Percentiles rank a stretch among this genome's conserved stretches.
These are phyloP conservation scores for Alnus rubra DNA, from an alignment of 306 rosid genomes.

Conservation along the genomic window DNA sequence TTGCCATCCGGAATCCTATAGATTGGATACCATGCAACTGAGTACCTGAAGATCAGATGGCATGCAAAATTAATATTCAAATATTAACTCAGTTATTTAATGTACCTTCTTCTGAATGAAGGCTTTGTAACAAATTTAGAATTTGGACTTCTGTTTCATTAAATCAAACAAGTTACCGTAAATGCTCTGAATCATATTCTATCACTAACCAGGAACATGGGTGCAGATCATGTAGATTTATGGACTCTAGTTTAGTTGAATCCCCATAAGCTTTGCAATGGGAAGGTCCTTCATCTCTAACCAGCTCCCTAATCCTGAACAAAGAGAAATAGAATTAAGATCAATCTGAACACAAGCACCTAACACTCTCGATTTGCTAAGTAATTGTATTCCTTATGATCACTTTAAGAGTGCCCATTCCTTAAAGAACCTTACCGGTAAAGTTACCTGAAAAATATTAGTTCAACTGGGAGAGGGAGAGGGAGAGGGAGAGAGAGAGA, in stretches of 20 bases:
- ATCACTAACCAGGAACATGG: conserved; percentile 73
- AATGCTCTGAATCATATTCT: conserved; percentile 12
- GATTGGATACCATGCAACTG: conserved; percentile 96
- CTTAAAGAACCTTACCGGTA: not conserved
- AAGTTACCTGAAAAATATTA: not conserved
- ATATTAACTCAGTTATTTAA: conserved; percentile 16
- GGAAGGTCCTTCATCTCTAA: conserved; percentile 44
- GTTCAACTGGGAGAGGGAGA: not conserved
- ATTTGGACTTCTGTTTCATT: conserved; percentile 11
- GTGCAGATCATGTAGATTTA: conserved; percentile 64
- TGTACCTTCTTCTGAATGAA: conserved; percentile 4
- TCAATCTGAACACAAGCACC: conserved; percentile 2
- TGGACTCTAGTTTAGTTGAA: conserved; percentile 56
- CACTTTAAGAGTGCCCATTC: not conserved
- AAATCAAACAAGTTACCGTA: not conserved
- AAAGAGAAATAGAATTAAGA: conserved; percentile 30
- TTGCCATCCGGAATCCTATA: conserved; percentile 85
- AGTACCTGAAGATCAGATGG: conserved; percentile 62
- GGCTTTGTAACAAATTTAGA: conserved; percentile 15
- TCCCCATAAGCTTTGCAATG: conserved; percentile 57
- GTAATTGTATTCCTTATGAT: not conserved
- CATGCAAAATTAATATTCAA: conserved; percentile 27
- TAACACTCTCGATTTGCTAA: not conserved
- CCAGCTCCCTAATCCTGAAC: conserved; percentile 70
- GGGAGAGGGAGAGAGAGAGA: not conserved